These are phyloP conservation scores for Waltiozyma sp. DNA, from an alignment of 1,139 yeast species.

Conservation along the genomic window DNA sequence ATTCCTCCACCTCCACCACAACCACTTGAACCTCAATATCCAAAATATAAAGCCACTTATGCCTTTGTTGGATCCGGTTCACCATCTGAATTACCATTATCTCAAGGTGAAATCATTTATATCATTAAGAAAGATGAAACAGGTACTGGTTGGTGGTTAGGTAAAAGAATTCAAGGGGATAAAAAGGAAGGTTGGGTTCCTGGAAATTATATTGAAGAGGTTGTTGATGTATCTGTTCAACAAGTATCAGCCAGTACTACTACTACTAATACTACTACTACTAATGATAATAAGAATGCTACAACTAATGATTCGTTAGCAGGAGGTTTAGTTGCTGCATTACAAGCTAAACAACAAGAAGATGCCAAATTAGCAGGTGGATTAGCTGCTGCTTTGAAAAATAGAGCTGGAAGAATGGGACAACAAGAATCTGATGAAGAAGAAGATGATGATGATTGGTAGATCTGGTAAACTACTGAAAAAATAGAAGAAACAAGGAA, in stretches of 20 bases:
- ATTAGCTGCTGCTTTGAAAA: conserved; percentile 80
- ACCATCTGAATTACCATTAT: conserved; percentile 66
- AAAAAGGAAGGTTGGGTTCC: conserved; percentile 95
- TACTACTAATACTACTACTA: background rate
- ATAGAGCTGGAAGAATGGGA: conserved; percentile 70
- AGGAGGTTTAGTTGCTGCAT: conserved; percentile 64
- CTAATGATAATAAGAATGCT: conserved; percentile 26
- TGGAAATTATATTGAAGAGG: conserved; percentile 71
- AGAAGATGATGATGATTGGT: conserved; percentile 42
- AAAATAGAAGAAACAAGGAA: background rate
- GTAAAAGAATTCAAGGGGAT: conserved; percentile 56
- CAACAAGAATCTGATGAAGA: conserved; percentile 69
- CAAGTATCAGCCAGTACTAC: background rate
- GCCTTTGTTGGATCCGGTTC: conserved; percentile 85
- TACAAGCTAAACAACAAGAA: conserved; percentile 55
- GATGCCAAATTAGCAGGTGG: conserved; percentile 64
- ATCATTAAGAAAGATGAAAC: conserved; percentile 45
- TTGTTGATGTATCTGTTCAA: background rate
- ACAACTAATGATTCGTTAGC: conserved; percentile 30
- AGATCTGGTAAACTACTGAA: background rate
- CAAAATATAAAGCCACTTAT: conserved; percentile 77
- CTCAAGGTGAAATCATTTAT: conserved; percentile 64
- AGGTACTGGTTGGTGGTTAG: conserved; percentile 91
- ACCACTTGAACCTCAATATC: conserved; percentile 49
- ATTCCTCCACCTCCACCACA: conserved; percentile 63